Percentiles rank a stretch among this genome's conserved stretches.
These are phyloP conservation scores for Sporobolomyces pararoseus DNA, from an alignment of 768 basidiomycete species.

Conservation along the genomic window DNA sequence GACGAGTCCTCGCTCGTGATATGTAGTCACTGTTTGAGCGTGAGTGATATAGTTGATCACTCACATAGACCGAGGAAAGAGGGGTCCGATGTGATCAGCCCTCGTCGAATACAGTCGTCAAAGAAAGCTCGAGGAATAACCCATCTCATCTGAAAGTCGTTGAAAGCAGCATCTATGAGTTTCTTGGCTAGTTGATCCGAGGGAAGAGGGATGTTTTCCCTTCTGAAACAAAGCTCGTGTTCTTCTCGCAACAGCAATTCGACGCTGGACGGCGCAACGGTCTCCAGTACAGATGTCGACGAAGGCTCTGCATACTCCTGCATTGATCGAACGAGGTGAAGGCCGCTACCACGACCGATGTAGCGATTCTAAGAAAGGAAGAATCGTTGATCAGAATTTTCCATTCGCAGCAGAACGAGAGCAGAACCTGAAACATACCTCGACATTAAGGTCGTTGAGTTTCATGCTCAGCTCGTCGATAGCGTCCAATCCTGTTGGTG, in stretches of 20 bases:
- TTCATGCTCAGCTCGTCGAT: slow-evolving; percentile 13
- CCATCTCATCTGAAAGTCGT: slow-evolving; percentile 58
- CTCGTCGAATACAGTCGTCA: slow-evolving; percentile 55
- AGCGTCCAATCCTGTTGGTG: slow-evolving; percentile 17
- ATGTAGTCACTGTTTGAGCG: too few species aligned
- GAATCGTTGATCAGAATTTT: not conserved
- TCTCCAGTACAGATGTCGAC: not conserved
- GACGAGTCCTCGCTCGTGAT: too few species aligned
- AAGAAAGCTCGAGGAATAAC: slow-evolving; percentile 72
- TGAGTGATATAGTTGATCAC: not conserved
- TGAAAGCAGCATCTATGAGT: slow-evolving; percentile 67
- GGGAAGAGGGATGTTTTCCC: slow-evolving; percentile 58
- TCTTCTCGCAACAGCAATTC: slow-evolving; percentile 13
- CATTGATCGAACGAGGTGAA: slow-evolving; percentile 28
- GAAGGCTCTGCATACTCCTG: slow-evolving; percentile 3
- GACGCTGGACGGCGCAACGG: not conserved
- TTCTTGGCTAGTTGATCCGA: slow-evolving; percentile 55
- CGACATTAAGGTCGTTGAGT: slow-evolving; percentile 17
- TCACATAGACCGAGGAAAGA: slow-evolving; percentile 56
- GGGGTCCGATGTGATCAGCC: slow-evolving; percentile 56
- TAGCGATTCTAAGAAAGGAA: slow-evolving; percentile 19
- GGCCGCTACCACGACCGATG: slow-evolving; percentile 27
- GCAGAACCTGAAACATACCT: not conserved
- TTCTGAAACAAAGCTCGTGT: slow-evolving; percentile 34
- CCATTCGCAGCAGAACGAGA: not conserved